Percentiles rank a stretch among this genome's conserved stretches.
Evolutionary conservation across 1,139 yeast genomes (phyloP).

Genomic region (Candida pseudoviswanathii): DNA sequence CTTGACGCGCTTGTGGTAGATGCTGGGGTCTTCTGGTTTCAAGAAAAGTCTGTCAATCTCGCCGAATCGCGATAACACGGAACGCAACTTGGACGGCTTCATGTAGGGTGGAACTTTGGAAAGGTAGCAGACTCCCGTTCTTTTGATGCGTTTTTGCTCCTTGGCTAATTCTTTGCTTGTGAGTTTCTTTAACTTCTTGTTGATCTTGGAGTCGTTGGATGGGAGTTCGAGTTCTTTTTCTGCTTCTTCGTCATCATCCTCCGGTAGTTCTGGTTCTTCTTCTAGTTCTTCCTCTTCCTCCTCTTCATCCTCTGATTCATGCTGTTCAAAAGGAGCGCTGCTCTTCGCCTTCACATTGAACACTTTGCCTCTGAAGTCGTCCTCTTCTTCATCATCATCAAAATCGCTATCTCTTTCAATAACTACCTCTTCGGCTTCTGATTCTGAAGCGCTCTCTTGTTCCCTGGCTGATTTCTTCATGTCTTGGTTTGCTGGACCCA

Average conservation of each 20-base stretch:
- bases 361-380: conserved; percentile 25
- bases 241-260: conserved; percentile 13
- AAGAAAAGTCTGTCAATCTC: conserved; percentile 81
- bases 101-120: conserved; percentile 94
- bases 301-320: conserved; percentile 32
- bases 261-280: conserved; percentile 6
- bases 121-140: conserved; percentile 88
- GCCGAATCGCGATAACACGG: conserved; percentile 80
- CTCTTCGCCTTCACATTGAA: conserved; percentile 8
- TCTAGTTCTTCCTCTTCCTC: conserved; percentile 14
- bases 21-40: conserved; percentile 78
- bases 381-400: conserved; percentile 20
- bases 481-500: not conserved
- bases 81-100: conserved; percentile 91
- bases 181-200: conserved; percentile 47
- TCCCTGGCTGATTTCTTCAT: conserved; percentile 1
- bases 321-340: not conserved
- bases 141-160: conserved; percentile 59
- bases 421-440: not conserved
- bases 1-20: conserved; percentile 68
- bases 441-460: not conserved
- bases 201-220: conserved; percentile 18
- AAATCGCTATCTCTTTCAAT: conserved; percentile 9
- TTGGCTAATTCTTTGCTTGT: conserved; percentile 57
- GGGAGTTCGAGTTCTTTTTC: conserved; percentile 14